Conservation (phyloP, 1,284 basidiomycete species). For the Cutaneotrichosporon dermatis region DNA sequence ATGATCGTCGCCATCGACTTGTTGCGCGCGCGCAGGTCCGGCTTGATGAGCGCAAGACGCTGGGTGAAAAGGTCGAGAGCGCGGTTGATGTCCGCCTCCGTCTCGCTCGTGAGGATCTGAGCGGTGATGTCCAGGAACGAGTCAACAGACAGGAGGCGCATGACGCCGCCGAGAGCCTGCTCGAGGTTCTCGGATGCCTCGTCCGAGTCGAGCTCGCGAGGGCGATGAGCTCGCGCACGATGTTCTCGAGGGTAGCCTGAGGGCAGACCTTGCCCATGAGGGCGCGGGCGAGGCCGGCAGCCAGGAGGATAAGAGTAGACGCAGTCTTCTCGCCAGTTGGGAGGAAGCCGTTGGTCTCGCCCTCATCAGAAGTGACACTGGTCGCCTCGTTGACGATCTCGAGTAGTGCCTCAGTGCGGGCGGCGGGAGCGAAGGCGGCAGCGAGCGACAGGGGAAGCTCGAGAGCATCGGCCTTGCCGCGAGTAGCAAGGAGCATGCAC, state of each 20-base stretch:
- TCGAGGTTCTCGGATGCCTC: slow-evolving; percentile 15
- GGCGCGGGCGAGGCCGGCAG: slow-evolving; percentile 44
- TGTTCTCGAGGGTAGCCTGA: slow-evolving; percentile 29
- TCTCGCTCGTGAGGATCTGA: slow-evolving; percentile 34
- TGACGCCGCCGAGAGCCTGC: slow-evolving; percentile 37
- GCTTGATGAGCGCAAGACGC: slow-evolving; percentile 61
- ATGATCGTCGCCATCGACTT: slow-evolving; percentile 54
- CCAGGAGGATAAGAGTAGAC: slow-evolving; percentile 56
- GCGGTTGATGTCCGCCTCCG: slow-evolving; percentile 28
- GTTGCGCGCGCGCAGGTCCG: slow-evolving; percentile 57
- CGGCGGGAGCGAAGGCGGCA: slow-evolving; percentile 59
- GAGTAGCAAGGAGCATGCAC: slow-evolving; percentile 77
- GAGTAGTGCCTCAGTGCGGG: slow-evolving; percentile 56
- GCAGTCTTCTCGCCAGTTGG: slow-evolving; percentile 4
- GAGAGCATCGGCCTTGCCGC: slow-evolving; percentile 48
- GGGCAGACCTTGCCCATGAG: slow-evolving; percentile 34
- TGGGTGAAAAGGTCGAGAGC: slow-evolving; percentile 57
- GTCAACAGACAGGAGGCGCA: slow-evolving; percentile 55
- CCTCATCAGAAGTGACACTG: slow-evolving; percentile 52
- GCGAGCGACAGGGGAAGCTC: slow-evolving; percentile 62
- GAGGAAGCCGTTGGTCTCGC: slow-evolving; percentile 24
- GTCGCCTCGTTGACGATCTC: slow-evolving; percentile 65
- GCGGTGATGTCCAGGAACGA: slow-evolving; percentile 54
- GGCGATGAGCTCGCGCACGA: slow-evolving; percentile 39
- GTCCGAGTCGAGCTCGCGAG: slow-evolving; percentile 26